A percentile compares a stretch with the other conserved stretches of the same genome.
Evolutionary conservation across 352 stramenopile species (phyloP).

Genomic region (Pythium dissotocum): DNA sequence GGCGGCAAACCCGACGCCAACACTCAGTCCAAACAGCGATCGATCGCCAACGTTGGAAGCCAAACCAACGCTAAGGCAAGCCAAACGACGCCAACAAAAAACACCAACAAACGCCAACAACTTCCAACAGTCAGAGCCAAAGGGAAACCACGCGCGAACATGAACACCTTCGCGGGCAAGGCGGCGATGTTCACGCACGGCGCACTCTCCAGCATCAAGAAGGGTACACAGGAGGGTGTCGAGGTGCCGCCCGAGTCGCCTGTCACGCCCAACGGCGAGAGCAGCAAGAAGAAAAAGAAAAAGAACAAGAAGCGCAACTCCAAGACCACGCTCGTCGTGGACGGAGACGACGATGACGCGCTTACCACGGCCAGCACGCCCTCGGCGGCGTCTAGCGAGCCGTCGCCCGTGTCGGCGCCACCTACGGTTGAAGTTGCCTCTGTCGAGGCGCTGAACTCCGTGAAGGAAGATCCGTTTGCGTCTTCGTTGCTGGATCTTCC

Average conservation of each 20-base stretch:
- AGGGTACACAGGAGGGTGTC: not conserved
- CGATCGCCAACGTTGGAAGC: not conserved
- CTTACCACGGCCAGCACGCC: not conserved
- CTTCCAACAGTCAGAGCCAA: not conserved
- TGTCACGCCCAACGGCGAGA: conserved; percentile 5
- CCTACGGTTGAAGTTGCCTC: conserved; percentile 3
- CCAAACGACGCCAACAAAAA: conserved; percentile 1
- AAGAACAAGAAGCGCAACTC: conserved; percentile 32
- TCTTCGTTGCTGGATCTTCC: conserved; percentile 40
- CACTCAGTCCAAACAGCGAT: not conserved
- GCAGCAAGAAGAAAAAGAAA: conserved; percentile 28
- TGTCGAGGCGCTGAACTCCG: not conserved
- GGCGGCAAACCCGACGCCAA: not conserved
- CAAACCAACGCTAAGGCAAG: conserved; percentile 4
- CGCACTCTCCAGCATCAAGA: not conserved
- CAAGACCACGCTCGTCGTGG: not conserved
- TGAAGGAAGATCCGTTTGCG: conserved; percentile 13
- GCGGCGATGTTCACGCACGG: conserved; percentile 9
- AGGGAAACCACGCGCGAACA: conserved; percentile 6
- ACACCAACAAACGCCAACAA: not conserved
- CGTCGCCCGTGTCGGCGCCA: conserved; percentile 2
- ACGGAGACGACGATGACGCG: conserved; percentile 6
- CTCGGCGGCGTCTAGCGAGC: not conserved
- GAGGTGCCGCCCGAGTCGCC: conserved; percentile 9
- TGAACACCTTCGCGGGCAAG: conserved; percentile 12